Evolutionary conservation across 2,329 filamentous ascomycete genomes (phyloP).

Genomic region (Microdochium paspali): DNA sequence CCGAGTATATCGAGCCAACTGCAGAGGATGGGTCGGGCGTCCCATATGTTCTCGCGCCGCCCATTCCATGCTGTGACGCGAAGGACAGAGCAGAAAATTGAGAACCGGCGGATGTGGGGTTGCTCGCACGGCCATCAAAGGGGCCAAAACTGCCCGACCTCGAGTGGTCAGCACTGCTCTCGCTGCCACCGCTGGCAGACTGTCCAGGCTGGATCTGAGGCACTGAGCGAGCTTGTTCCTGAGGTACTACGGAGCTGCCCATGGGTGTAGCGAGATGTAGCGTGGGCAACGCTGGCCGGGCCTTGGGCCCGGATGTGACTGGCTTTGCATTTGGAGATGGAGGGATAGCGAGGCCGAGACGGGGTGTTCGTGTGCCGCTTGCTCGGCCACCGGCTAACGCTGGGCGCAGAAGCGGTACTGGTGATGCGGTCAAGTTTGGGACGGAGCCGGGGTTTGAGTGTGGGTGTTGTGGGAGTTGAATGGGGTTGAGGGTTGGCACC

Average conservation of each 20-base stretch:
- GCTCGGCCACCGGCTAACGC: conserved; percentile 65
- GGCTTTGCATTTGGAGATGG: conserved; percentile 76
- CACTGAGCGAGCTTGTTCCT: conserved; percentile 50
- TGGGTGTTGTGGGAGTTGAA: conserved; percentile 12
- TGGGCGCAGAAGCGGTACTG: conserved; percentile 72
- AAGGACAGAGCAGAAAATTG: conserved; percentile 79
- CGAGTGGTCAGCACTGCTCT: conserved; percentile 70
- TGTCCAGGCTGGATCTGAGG: conserved; percentile 46
- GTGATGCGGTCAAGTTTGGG: conserved; percentile 57
- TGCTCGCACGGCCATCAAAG: conserved; percentile 65
- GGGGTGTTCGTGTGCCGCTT: conserved; percentile 56
- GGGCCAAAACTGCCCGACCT: conserved; percentile 76
- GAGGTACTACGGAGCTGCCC: conserved; percentile 66
- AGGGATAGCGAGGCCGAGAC: conserved; percentile 83
- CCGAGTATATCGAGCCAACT: conserved; percentile 76
- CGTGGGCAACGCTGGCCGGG: conserved; percentile 61
- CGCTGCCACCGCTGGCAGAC: conserved; percentile 69
- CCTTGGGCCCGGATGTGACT: conserved; percentile 35
- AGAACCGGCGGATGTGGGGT: conserved; percentile 79
- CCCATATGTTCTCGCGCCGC: conserved; percentile 50
- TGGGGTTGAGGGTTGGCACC: conserved; percentile 13
- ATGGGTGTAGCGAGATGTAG: conserved; percentile 82
- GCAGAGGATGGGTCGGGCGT: conserved; percentile 82
- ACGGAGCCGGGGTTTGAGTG: conserved; percentile 24
- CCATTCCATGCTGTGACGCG: conserved; percentile 59